These are phyloP conservation scores for Physocladia obscura DNA, from an alignment of 192 early-diverging fungal genomes.

Conservation along the genomic window DNA sequence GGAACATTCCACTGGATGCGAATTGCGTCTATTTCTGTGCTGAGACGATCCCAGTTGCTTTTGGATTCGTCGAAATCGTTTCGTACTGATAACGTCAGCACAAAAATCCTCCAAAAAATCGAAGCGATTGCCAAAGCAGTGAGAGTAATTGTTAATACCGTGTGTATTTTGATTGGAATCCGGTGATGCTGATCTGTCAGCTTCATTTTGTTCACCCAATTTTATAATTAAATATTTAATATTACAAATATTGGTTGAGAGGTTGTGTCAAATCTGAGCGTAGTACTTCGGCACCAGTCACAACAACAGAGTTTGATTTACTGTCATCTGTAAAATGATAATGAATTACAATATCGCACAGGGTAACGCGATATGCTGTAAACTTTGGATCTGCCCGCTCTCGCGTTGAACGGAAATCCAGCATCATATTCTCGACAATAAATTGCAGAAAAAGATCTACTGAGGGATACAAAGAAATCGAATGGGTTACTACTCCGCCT, in stretches of 20 bases:
- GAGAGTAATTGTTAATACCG: neutral
- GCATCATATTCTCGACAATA: constrained; percentile 18
- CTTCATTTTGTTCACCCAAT: too few species aligned
- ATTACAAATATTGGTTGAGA: neutral
- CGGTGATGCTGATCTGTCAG: too few species aligned
- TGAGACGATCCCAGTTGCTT: neutral
- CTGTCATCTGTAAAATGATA: constrained; percentile 1
- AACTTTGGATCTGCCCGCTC: constrained; percentile 18
- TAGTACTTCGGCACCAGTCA: constrained; percentile 3
- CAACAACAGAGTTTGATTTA: neutral
- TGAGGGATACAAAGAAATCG: neutral
- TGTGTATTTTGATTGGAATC: too few species aligned
- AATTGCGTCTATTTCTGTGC: neutral
- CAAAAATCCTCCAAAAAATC: neutral
- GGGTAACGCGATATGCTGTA: constrained; percentile 16
- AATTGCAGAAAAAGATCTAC: neutral
- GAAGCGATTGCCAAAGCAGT: neutral
- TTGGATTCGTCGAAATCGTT: neutral
- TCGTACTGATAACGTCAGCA: neutral
- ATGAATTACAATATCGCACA: constrained; percentile 13
- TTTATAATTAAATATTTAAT: too few species aligned
- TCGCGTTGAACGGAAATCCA: constrained; percentile 22
- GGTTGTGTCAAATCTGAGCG: neutral
- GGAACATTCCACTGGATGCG: constrained; percentile 13
- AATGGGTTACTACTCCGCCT: neutral